Evolutionary conservation across 441 rosid genomes (phyloP), one percentile per base, ranked within the genome.

Genomic region (Rhodomyrtus psidioides): DNA sequence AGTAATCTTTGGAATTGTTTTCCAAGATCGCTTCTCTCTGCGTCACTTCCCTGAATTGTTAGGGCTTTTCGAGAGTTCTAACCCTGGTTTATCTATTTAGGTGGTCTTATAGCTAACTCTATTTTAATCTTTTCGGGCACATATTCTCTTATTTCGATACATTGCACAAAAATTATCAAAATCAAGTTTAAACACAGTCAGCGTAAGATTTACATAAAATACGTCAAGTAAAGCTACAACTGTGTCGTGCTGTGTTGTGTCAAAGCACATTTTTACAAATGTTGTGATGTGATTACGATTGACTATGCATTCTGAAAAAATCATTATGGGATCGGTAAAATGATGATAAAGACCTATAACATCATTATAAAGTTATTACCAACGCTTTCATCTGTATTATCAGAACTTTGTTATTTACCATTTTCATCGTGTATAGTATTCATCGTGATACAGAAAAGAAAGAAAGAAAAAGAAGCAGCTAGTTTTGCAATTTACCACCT

Each of bases 51-150:
- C n/a, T 70, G 49, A 39, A 70, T 39, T 70, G 16, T 21, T 70
- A 70, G 79, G 44, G 79, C 49, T 39, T 70, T 70, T 70, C n/a
- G 49, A 70, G 49, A 44, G 79, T 39, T 70, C 51, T 70, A 70
- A 39, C 51, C 79, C 79, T 5, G 79, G n/a, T 70, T 39, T 10
- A 70, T 39, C 79, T 70, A 70, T 44, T 39, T 24, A 10, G 79
- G 51, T 6, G n/a, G 79, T 16, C 26, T 49, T 21, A 21, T 21
- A 70, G 79, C 51, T 39, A 12, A 19, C 15, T 34, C 49, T 70
- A 19, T 39, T 34, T 21, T 42, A 21, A 39, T 39, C 10, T 34
- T 70, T 34, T 34, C 0, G 26, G 79, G 5, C 16, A 21, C 21
- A 2, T 17, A 6, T 54, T 6, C 19, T 17, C 23, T 19, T 17